Conservation (phyloP, 768 basidiomycete genomes). For the Hortiboletus flavorubellus region DNA sequence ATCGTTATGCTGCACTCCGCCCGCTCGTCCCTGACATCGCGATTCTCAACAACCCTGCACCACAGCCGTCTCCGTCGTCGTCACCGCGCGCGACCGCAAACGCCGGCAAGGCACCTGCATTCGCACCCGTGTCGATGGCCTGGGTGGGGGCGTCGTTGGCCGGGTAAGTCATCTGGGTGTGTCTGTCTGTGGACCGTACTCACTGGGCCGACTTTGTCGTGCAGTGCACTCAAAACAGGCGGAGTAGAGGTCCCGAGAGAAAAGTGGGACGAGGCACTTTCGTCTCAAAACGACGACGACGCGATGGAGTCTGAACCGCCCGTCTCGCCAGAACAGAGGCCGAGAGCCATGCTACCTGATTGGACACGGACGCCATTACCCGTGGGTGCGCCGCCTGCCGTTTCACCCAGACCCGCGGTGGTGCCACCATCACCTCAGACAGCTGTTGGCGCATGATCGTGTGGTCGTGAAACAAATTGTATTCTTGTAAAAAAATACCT, state of each 20-base stretch:
- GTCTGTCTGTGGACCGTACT: neutral
- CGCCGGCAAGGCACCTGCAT: constrained; percentile 85
- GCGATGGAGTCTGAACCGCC: constrained; percentile 16
- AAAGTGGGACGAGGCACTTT: constrained; percentile 76
- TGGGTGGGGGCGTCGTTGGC: constrained; percentile 96
- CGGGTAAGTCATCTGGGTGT: constrained; percentile 52
- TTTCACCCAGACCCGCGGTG: constrained; percentile 10
- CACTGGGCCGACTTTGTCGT: neutral
- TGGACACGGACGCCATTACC: constrained; percentile 73
- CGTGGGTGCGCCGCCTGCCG: constrained; percentile 61
- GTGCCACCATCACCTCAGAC: constrained; percentile 21
- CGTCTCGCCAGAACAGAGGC: constrained; percentile 24
- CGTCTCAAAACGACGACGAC: constrained; percentile 39
- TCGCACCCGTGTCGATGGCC: constrained; percentile 71
- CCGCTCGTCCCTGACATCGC: constrained; percentile 70
- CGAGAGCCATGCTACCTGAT: constrained; percentile 63
- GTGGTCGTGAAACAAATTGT: neutral
- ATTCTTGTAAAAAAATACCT: constrained; percentile 6
- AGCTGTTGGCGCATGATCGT: constrained; percentile 34
- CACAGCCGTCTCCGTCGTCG: constrained; percentile 41
- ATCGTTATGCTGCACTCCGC: constrained; percentile 73
- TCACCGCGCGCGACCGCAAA: constrained; percentile 54
- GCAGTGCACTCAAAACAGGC: constrained; percentile 80
- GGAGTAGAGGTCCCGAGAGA: constrained; percentile 81
- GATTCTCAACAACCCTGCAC: constrained; percentile 82